These are phyloP conservation scores for Diutina neorugosa DNA, from an alignment of 1,139 yeast genomes.

Conservation along the genomic window DNA sequence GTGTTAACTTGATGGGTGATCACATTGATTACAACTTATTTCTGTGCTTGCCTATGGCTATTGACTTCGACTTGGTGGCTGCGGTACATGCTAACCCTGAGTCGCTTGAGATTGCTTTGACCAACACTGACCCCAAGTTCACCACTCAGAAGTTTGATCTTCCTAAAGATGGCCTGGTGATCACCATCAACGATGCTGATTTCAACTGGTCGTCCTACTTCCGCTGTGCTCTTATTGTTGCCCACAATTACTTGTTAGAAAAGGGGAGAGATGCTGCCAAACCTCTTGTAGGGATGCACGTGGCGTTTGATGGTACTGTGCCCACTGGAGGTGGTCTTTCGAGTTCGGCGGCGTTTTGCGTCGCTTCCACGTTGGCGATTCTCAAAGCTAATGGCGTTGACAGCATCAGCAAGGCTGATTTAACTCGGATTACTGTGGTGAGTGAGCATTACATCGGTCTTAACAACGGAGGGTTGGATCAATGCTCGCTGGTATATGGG, in stretches of 20 bases:
- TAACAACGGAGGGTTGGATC: slow-evolving; percentile 74
- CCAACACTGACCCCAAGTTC: slow-evolving; percentile 28
- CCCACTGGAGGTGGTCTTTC: slow-evolving; percentile 69
- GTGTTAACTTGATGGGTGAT: slow-evolving; percentile 68
- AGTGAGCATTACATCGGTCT: slow-evolving; percentile 68
- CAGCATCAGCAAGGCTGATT: slow-evolving; percentile 34
- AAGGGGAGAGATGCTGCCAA: slow-evolving; percentile 6
- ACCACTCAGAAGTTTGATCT: slow-evolving; percentile 21
- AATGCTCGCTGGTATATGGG: slow-evolving; percentile 64
- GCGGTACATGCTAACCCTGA: slow-evolving; percentile 29
- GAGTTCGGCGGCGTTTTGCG: slow-evolving; percentile 65
- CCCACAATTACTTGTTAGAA: slow-evolving; percentile 36
- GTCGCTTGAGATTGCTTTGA: slow-evolving; percentile 19
- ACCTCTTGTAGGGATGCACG: slow-evolving; percentile 33
- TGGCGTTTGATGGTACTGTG: slow-evolving; percentile 51
- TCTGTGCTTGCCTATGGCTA: slow-evolving; percentile 68
- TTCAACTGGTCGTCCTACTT: slow-evolving; percentile 59
- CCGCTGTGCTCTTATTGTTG: slow-evolving; percentile 55
- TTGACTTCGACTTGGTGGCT: slow-evolving; percentile 50
- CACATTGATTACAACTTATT: slow-evolving; percentile 63
- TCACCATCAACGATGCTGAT: slow-evolving; percentile 35
- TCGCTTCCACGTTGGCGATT: slow-evolving; percentile 49
- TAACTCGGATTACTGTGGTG: slow-evolving; percentile 51
- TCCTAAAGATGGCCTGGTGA: slow-evolving; percentile 27
- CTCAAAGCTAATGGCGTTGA: slow-evolving; percentile 40